Base-by-base conservation (phyloP, 2,329 filamentous ascomycete genomes). In the Exophiala lecanii-corni region DNA sequence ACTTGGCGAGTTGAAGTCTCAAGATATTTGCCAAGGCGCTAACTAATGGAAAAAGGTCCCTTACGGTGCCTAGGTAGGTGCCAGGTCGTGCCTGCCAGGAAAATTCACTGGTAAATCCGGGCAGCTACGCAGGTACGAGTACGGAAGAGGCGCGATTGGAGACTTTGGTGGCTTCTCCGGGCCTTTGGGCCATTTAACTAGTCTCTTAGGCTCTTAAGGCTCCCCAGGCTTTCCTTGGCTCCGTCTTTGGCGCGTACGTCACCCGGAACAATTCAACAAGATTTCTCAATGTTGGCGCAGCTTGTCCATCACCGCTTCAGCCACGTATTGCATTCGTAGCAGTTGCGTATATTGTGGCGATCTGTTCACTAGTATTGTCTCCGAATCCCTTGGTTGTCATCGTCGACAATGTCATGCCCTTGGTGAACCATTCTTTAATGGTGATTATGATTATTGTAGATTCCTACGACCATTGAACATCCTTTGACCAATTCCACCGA, bases 261-360 rank as follows among this genome's bases (percentile, higher is more conserved):
- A 35, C 33, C 33, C 33, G 13, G 15, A 35, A n/a, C 10, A 4
- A 18, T 18, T 7, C 15, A 18, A 15, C 33, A 35, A 19, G 33
- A 35, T 19, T 35, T 35, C 18, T 9, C 15, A 20, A 35, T 20
- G n/a, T 35, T 35, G 33, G 33, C 33, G 33, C 33, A 35, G 33
- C 16, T 35, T 33, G 30, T 33, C 30, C 7, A 33, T 15, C 33
- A 35, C 13, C 33, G 12, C 33, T 17, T 17, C 33, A 35, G 33
- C 33, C 33, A 35, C 33, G 33, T 35, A 35, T 35, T 5, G 9
- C n/a, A 10, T 5, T 35, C 19, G 33, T 18, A 10, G 7, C 33
- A 4, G n/a, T 35, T 17, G 33, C 16, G 33, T 17, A 20, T 19
- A 9, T n/a, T 35, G 16, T 35, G 6, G 19, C 23, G 9, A 26